Evolutionary conservation across 2,329 filamentous ascomycete genomes (phyloP).

Genomic region (Lecanicillium sp.): DNA sequence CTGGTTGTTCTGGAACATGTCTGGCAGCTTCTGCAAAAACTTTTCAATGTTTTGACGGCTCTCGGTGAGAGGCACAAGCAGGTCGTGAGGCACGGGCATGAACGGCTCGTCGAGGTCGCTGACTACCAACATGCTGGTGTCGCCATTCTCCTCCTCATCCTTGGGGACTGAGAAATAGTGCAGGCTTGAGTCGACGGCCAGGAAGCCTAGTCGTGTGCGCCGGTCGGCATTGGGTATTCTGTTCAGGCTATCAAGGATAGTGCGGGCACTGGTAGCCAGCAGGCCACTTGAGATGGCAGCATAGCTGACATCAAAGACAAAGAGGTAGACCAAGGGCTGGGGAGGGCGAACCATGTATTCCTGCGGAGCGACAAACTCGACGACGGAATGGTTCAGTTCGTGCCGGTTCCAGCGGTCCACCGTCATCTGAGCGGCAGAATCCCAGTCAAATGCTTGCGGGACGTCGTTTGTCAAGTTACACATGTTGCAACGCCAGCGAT

Average conservation of each 20-base stretch:
- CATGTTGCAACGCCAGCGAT: constrained; percentile 99
- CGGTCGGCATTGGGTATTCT: constrained; percentile 97
- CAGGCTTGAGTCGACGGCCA: constrained; percentile 88
- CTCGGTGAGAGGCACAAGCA: constrained; percentile 82
- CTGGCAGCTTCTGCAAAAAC: constrained; percentile 83
- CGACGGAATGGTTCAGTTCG: constrained; percentile 92
- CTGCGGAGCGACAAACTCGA: constrained; percentile 95
- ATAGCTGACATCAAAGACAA: constrained; percentile 92
- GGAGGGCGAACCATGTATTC: constrained; percentile 99
- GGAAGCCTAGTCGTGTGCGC: constrained; percentile 85
- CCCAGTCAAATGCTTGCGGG: constrained; percentile 99
- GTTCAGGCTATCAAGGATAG: constrained; percentile 89
- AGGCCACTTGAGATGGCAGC: constrained; percentile 84
- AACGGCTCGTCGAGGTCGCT: constrained; percentile 96
- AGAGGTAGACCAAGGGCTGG: constrained; percentile 90
- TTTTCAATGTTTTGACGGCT: constrained; percentile 85
- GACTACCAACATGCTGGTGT: constrained; percentile 87
- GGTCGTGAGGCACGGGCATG: constrained; percentile 83
- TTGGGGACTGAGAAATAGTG: constrained; percentile 95
- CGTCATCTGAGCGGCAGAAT: constrained; percentile 81
- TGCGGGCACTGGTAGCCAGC: constrained; percentile 83
- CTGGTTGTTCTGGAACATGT: constrained; percentile 95
- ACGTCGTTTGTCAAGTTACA: constrained; percentile 98
- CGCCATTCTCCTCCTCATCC: constrained; percentile 74
- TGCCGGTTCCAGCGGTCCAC: constrained; percentile 87